Evolutionary conservation across 345 rosid species (phyloP), one percentile per base, ranked within the genome.

Genomic region (Brassica rapa): DNA sequence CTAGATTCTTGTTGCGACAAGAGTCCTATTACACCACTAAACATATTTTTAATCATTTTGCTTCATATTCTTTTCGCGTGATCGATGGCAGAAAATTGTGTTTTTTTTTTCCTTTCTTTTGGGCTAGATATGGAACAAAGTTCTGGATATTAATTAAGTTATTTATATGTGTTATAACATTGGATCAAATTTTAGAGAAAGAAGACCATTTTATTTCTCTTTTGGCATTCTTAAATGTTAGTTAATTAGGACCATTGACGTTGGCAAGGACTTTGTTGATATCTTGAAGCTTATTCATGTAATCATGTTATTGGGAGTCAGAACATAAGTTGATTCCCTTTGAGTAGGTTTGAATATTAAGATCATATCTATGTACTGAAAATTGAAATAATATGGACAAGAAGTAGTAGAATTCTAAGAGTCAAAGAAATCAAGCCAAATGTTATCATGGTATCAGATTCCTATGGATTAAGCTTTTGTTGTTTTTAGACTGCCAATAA

Each of bases 1-100:
- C 0, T 67, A 16, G 73, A 75, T 24, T 67, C 6, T 30, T 76
- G 80, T 68, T 60, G 80, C 6, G 61, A 76, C 62, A 61, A 68
- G 67, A 60, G 35, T 67, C 79, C 55, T 67, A 61, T 68, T 68
- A 60, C 79, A 24, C 71, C 73, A 76, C 79, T 71, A 60, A 67
- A 76, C 62, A 43, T 61, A 8, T 9, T 68, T 60, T 23, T 19
- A 41, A 29, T 57, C 49, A 75, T 29, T 75, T n/a, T 57, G 59
- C 10, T 39, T 76, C 27, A 29, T n/a, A 21, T 39, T 11, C n/a
- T 66, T 37, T 75, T 19, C 10, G 24, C 61, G 24, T 75, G 16
- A 67, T 35, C 41, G 41, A 8, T 57, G 15, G 43, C 59, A 27
- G 68, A 24, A 59, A 59, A 37, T 6, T 15, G 16, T 23, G 72